Percentiles rank a stretch among this genome's conserved stretches.
These are phyloP conservation scores for Trichoderma breve DNA, from an alignment of 2,329 filamentous ascomycete species.

Conservation along the genomic window DNA sequence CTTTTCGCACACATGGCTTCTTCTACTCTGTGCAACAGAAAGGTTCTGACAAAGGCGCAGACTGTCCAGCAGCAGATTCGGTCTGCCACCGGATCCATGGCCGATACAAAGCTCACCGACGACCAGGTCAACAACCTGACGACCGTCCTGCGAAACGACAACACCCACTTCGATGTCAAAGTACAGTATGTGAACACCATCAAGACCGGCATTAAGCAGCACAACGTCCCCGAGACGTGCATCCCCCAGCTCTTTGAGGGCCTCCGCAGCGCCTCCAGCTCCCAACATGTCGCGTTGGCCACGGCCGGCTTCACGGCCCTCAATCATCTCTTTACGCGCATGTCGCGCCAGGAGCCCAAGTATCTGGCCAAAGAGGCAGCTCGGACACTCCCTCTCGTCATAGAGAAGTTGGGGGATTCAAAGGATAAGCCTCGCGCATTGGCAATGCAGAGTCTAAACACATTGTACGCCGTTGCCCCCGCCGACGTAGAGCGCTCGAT, in stretches of 20 bases:
- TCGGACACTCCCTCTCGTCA: slow-evolving; percentile 69
- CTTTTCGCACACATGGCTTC: neutral
- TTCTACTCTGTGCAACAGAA: neutral
- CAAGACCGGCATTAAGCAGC: slow-evolving; percentile 90
- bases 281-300: slow-evolving; percentile 73
- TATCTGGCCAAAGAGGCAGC: slow-evolving; percentile 67
- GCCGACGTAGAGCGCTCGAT: slow-evolving; percentile 77
- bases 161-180: slow-evolving; percentile 66
- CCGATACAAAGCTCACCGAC: slow-evolving; percentile 55
- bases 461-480: slow-evolving; percentile 69
- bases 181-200: slow-evolving; percentile 68
- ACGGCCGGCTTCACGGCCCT: slow-evolving; percentile 85
- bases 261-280: slow-evolving; percentile 69
- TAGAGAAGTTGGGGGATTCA: slow-evolving; percentile 83
- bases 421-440: slow-evolving; percentile 80
- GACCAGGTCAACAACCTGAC: slow-evolving; percentile 56
- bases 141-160: slow-evolving; percentile 59
- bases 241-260: slow-evolving; percentile 78
- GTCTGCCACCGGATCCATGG: slow-evolving; percentile 39
- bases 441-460: slow-evolving; percentile 71
- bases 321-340: slow-evolving; percentile 80
- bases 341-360: slow-evolving; percentile 81
- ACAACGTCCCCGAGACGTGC: slow-evolving; percentile 75
- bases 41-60: neutral
- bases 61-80: neutral